Percentiles rank a stretch among this genome's conserved stretches.
phyloP scores from a whole-genome alignment of 208 protist species.

The Trypanosoma platydactyli region DNA sequence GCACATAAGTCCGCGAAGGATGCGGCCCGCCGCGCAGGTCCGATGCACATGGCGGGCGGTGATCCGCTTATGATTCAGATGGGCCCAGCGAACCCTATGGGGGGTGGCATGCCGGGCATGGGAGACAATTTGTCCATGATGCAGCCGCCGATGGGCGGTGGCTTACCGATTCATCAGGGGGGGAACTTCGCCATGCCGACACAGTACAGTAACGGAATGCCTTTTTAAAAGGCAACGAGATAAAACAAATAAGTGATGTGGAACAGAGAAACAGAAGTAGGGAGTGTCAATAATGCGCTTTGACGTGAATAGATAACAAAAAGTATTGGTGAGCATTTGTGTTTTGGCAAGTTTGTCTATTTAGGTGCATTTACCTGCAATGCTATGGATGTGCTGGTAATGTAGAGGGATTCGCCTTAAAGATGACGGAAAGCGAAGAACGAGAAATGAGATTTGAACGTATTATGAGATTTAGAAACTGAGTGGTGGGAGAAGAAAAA shows the following conservation, averaged over 20 bases:
- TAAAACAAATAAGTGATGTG: conserved; percentile 17
- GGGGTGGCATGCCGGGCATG: conserved; percentile 18
- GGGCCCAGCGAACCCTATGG: conserved; percentile 32
- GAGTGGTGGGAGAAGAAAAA: not conserved
- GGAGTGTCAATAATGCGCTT: not conserved
- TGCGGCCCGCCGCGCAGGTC: conserved; percentile 61
- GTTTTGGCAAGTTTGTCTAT: too few species aligned
- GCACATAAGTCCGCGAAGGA: conserved; percentile 87
- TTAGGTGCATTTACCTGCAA: too few species aligned
- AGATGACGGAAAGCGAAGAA: too few species aligned
- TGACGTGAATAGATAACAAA: not conserved
- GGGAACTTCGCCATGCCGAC: conserved; percentile 42
- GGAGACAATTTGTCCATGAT: conserved; percentile 22
- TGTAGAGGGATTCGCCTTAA: too few species aligned
- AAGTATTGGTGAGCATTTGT: not conserved
- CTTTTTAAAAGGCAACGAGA: conserved; percentile 37
- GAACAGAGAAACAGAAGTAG: not conserved
- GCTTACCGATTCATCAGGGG: conserved; percentile 15
- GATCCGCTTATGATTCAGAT: conserved; percentile 80
- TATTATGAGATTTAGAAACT: not conserved
- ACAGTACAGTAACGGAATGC: conserved; percentile 62
- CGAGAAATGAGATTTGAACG: too few species aligned
- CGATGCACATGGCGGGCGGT: conserved; percentile 29
- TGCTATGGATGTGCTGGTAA: too few species aligned
- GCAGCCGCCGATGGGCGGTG: conserved; percentile 30